A percentile compares a stretch with the other conserved stretches of the same genome.
These are phyloP conservation scores for Rhynchosporium secalis DNA, from an alignment of 2,329 filamentous ascomycete species.

Conservation along the genomic window DNA sequence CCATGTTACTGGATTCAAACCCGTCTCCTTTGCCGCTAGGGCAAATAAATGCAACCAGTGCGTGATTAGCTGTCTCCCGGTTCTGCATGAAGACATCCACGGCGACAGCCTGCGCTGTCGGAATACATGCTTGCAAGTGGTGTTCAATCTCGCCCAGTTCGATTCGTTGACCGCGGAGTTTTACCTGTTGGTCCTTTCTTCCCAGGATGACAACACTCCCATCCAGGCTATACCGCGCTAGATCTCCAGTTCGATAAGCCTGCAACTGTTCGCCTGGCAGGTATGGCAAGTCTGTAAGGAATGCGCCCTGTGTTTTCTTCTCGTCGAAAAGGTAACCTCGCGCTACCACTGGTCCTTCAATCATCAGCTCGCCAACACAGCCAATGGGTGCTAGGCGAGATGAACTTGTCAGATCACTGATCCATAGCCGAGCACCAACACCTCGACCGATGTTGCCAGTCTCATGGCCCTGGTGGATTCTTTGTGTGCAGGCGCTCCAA, in stretches of 20 bases:
- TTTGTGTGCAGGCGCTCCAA: neutral
- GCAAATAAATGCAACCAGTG: too few relatives aligned
- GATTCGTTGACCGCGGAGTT: slow-evolving; percentile 62
- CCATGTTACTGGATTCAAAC: too few relatives aligned
- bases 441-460: too few relatives aligned
- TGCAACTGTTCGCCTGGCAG: too few relatives aligned
- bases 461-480: neutral
- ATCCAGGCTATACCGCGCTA: slow-evolving; percentile 54
- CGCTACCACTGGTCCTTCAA: neutral
- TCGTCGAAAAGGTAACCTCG: neutral
- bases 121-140: too few relatives aligned
- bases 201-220: slow-evolving; percentile 6
- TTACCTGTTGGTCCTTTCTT: slow-evolving; percentile 63
- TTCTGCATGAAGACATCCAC: too few relatives aligned
- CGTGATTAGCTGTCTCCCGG: too few relatives aligned
- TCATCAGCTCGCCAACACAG: neutral
- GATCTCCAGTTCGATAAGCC: slow-evolving; percentile 60
- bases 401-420: neutral
- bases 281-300: neutral
- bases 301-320: neutral
- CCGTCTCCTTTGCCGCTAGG: too few relatives aligned
- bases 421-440: neutral
- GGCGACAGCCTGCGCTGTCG: too few relatives aligned
- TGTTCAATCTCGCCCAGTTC: slow-evolving; percentile 45
- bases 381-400: neutral